phyloP scores from a whole-genome alignment of 768 basidiomycete species.

The Chlorophyllum brunneum region DNA sequence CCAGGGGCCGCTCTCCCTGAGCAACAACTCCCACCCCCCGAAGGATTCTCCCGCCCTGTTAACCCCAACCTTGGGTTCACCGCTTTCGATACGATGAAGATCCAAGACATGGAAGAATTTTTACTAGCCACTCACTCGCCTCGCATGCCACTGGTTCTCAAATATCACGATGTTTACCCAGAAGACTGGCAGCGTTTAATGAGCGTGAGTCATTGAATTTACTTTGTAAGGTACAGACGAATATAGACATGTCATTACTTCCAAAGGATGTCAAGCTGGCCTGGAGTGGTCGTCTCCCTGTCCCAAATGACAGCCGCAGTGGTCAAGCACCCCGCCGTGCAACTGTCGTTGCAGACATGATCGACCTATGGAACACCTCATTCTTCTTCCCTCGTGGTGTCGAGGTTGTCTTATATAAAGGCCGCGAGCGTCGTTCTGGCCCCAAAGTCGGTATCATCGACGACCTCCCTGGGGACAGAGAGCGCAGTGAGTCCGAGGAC shows the following conservation, averaged over 20 bases:
- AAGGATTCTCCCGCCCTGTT: conserved; percentile 71
- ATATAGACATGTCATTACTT: no score
- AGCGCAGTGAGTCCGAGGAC: conserved; percentile 20
- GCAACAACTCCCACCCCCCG: conserved; percentile 57
- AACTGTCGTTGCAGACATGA: conserved; percentile 60
- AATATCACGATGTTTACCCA: conserved; percentile 71
- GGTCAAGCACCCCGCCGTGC: conserved; percentile 55
- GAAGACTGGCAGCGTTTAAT: conserved; percentile 82
- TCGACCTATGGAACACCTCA: conserved; percentile 75
- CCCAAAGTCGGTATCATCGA: conserved; percentile 51
- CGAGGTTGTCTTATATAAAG: conserved; percentile 80
- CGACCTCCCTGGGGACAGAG: conserved; percentile 43
- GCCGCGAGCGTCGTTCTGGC: conserved; percentile 75
- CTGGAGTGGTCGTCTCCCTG: conserved; percentile 75
- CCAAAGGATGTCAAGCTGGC: conserved; percentile 66
- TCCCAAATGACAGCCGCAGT: conserved; percentile 35
- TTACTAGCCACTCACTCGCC: conserved; percentile 54
- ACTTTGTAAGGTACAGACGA: neutral
- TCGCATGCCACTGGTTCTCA: conserved; percentile 67
- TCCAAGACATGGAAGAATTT: conserved; percentile 77
- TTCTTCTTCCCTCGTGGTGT: conserved; percentile 74
- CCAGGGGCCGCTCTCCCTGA: conserved; percentile 25
- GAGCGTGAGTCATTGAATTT: conserved; percentile 43
- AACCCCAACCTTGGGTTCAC: conserved; percentile 65
- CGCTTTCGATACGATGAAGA: conserved; percentile 65